Evolutionary conservation across 495 filamentous ascomycete species (phyloP).

Genomic region (Penicillium ucsense): DNA sequence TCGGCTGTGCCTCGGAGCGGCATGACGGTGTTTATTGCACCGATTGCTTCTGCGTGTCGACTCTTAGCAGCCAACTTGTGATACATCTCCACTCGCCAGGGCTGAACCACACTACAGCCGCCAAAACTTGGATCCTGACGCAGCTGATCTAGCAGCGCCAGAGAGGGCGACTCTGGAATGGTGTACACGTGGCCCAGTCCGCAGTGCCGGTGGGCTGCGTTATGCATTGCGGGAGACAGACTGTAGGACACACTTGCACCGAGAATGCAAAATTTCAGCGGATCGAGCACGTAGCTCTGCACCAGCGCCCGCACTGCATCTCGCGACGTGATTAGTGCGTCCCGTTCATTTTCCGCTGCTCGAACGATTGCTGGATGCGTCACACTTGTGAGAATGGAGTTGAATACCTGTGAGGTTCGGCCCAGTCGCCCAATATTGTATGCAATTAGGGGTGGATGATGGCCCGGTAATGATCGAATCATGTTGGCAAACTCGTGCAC

Average conservation of each 20-base stretch:
- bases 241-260: conserved; percentile 67
- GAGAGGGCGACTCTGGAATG: conserved; percentile 50
- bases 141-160: conserved; percentile 54
- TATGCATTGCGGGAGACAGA: conserved; percentile 72
- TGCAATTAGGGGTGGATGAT: conserved; percentile 50
- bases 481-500: conserved; percentile 46
- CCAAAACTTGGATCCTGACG: conserved; percentile 59
- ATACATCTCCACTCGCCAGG: conserved; percentile 67
- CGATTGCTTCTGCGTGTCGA: conserved; percentile 68
- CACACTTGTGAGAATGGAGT: conserved; percentile 56
- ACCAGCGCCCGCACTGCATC: conserved; percentile 49
- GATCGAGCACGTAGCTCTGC: conserved; percentile 48
- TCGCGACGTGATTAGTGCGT: conserved; percentile 41
- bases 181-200: conserved; percentile 66
- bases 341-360: conserved; percentile 16
- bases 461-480: conserved; percentile 28
- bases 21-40: conserved; percentile 74
- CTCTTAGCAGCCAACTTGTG: conserved; percentile 58
- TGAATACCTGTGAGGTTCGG: conserved; percentile 57
- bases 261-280: conserved; percentile 64
- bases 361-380: conserved; percentile 53
- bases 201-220: conserved; percentile 59
- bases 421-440: conserved; percentile 66
- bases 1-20: conserved; percentile 55
- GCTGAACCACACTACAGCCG: conserved; percentile 61